Conservation (phyloP, 441 rosid genomes). For the Aleurites moluccanus region DNA sequence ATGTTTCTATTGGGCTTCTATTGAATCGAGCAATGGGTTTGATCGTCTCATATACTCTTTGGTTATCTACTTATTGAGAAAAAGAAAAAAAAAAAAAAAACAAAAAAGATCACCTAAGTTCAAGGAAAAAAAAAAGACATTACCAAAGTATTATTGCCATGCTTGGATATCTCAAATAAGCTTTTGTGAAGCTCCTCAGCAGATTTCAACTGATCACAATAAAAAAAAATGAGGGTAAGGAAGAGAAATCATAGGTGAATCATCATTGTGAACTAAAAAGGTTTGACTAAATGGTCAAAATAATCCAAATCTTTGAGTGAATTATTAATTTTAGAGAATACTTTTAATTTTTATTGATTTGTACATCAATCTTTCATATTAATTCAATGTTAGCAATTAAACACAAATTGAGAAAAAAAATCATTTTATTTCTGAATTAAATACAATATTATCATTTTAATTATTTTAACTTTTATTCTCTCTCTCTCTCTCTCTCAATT, state of each 20-base stretch:
- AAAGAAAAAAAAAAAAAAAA: too few relatives aligned
- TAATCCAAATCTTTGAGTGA: neutral
- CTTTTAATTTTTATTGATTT: neutral
- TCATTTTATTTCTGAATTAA: too few relatives aligned
- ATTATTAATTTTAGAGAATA: neutral
- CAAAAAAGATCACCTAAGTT: neutral
- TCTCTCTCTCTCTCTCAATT: neutral
- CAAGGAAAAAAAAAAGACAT: conserved; percentile 2
- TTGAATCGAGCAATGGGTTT: neutral
- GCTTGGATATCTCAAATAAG: conserved; percentile 25
- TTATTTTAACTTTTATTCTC: neutral
- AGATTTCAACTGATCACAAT: conserved; percentile 35
- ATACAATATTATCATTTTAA: too few relatives aligned
- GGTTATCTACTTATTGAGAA: neutral
- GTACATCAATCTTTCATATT: too few relatives aligned
- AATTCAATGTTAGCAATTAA: neutral
- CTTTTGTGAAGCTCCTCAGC: conserved; percentile 32
- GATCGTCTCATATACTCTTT: neutral
- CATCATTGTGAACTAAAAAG: conserved; percentile 13
- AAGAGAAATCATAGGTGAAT: neutral
- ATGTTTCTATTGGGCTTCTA: neutral
- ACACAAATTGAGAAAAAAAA: neutral
- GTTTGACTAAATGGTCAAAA: neutral
- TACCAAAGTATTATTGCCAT: conserved; percentile 26
- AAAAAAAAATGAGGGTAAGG: conserved; percentile 9